Evolutionary conservation across 768 basidiomycete genomes (phyloP), one percentile per base, ranked within the genome.

Genomic region (Favolaschia claudopus): DNA sequence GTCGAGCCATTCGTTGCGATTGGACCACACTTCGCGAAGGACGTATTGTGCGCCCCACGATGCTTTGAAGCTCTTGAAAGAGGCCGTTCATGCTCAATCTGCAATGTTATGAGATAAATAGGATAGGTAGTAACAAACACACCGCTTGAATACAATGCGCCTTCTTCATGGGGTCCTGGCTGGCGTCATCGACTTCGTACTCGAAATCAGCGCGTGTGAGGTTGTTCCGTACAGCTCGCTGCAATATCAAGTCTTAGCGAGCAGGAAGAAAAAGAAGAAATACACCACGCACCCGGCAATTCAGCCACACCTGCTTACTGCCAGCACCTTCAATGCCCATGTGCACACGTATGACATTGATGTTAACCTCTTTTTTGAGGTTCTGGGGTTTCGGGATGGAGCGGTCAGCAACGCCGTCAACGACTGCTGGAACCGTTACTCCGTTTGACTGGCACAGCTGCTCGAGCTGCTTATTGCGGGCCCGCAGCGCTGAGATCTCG

Each of bases 41-140:
- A 45, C n/a, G 25, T 45, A 45, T n/a, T 8, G 9, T 8, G 44
- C 44, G 17, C 28, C 44, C 44, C 44, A 45, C 14, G 28, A 45
- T 9, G 14, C 44, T 19, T 15, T 45, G 44, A 45, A 45, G 44
- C 28, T 27, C 15, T 45, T 45, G n/a, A 45, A 45, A 45, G 44
- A 45, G 44, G 44, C n/a, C 44, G 32, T 45, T 45, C 44, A 31
- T 17, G 44, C 9, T 45, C 44, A 45, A 45, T 45, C 42, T 43
- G 29, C 4, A 17, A 4, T 3, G 25, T 7, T 8, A 6, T 27
- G 13, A 43, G n/a, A n/a, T n/a, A 43, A 28, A 2, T 17, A 27
- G 3, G 5, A 12, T 28, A 27, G 25, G 7, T 5, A 43, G 5
- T 27, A 27, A 43, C 7, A 5, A 43, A 7, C 6, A 43, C 25